Evolutionary conservation across 148 eudicot species (phyloP), one percentile per base, ranked within the genome.

Genomic region (Fagopyrum esculentum): DNA sequence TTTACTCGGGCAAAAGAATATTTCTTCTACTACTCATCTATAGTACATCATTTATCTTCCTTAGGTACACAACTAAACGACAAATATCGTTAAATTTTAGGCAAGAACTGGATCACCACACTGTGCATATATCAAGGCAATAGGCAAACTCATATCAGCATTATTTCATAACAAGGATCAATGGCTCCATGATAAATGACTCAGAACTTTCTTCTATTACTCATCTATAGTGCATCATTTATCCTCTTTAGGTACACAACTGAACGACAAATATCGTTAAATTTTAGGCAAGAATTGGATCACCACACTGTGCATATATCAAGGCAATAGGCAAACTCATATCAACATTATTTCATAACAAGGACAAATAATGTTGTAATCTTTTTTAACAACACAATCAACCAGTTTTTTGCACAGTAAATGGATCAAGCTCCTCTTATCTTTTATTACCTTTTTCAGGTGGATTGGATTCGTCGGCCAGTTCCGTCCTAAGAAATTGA

Each of bases 401-500:
- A 49, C 52, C 52, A 49, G 52, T 2, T 49, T 12, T 9, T 49
- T 22, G 69, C 69, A 63, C 29, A n/a, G 26, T 9, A 13, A 63
- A 15, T 63, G 43, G 22, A 63, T 71, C 8, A 5, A 45, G 6
- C 46, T 73, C 22, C 54, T 29, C 6, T 70, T 66, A 11, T 51
- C 69, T n/a, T 48, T 9, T 2, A 9, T 49, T 49, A 61, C 74
- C 15, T 29, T 13, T 74, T 60, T 57, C 69, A 93, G 98, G 96
- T 89, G 96, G 98, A 49, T 86, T 80, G 97, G 89, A 69, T 76
- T 93, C 49, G 81, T 80, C 72, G 92, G 89, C 35, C 93, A 93
- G 54, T 47, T 93, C 69, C 92, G 98, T 77, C 98, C 96, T 16
- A 87, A 81, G 83, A 89, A 91, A 75, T 68, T 93, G 82, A 74